Evolutionary conservation across 2,329 filamentous ascomycete species (phyloP), one percentile per base, ranked within the genome.

Genomic region (Pseudogymnoascus sp.): DNA sequence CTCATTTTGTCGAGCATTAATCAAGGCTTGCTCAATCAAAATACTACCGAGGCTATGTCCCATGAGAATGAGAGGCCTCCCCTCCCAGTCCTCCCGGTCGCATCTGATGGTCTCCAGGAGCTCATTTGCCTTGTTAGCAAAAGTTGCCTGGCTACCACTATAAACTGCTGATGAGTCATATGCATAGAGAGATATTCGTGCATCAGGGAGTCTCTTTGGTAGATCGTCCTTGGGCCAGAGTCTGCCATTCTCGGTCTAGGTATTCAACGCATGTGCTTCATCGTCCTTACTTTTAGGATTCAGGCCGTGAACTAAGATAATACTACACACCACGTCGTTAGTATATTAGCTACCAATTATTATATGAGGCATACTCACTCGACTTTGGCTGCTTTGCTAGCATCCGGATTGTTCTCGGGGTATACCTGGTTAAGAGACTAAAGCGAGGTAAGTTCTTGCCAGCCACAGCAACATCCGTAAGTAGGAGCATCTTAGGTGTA

Each of bases 211-310:
- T 22, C 61, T 6, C 41, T 61, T 11, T 35, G 66, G 70, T 16
- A 73, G 70, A 26, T 70, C 68, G 33, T 69, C 68, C 31, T 64
- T 66, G 35, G 70, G 70, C 70, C 71, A 72, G 5, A 72, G 67
- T 33, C 64, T 65, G 4, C 68, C 69, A 5, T 43, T 65, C 12
- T 64, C 66, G 38, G 67, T 65, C 71, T 70, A 72, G 16, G 69
- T 71, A 64, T 71, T 68, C 66, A 62, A 69, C 7, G 70, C 70
- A 50, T 72, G 70, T 4, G 66, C 66, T 6, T 33, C 26, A 22
- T 66, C 66, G 3, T 65, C 61, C 53, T 69, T 71, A 65, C 40
- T 63, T 65, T 62, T 60, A 2, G 69, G 67, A 56, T 71, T 71
- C 19, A 72, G 64, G 50, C 70, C 70, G 46, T 71, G 69, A 31